Conservation (phyloP, 2,329 filamentous ascomycete species). For the Westerdykella sp. region DNA sequence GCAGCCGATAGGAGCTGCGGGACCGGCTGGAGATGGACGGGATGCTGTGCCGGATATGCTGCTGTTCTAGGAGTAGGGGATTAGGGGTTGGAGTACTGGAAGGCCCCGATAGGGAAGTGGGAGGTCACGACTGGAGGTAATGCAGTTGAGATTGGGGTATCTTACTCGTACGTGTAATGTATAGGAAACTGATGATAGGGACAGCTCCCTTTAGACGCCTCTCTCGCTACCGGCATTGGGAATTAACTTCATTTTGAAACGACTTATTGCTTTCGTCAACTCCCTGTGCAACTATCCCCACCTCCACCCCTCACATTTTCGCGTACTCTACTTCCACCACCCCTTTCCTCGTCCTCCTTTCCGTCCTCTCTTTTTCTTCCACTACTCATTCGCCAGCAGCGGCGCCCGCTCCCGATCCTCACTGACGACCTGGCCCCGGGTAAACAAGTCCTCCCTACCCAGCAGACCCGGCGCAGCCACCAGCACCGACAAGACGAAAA, state of each 20-base stretch:
- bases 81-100: too few relatives aligned
- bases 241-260: too few relatives aligned
- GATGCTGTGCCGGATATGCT: not conserved
- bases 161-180: too few relatives aligned
- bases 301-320: too few relatives aligned
- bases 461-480: slow-evolving; percentile 59
- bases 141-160: too few relatives aligned
- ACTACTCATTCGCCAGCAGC: slow-evolving; percentile 41
- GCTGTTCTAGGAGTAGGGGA: not conserved
- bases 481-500: slow-evolving; percentile 62
- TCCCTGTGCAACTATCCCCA: too few relatives aligned
- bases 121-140: too few relatives aligned
- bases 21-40: not conserved
- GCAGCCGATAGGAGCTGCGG: slow-evolving; percentile 16
- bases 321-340: not conserved
- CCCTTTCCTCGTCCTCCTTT: slow-evolving; percentile 4
- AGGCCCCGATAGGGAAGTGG: too few relatives aligned
- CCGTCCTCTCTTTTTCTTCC: not conserved
- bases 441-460: slow-evolving; percentile 52
- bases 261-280: too few relatives aligned
- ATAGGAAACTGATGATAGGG: too few relatives aligned
- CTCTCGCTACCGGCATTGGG: too few relatives aligned
- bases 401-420: slow-evolving; percentile 51
- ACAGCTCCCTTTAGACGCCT: too few relatives aligned
- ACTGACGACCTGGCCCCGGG: slow-evolving; percentile 38